phyloP scores from a whole-genome alignment of 257 asterid species.

The Nicotiana noctiflora region DNA sequence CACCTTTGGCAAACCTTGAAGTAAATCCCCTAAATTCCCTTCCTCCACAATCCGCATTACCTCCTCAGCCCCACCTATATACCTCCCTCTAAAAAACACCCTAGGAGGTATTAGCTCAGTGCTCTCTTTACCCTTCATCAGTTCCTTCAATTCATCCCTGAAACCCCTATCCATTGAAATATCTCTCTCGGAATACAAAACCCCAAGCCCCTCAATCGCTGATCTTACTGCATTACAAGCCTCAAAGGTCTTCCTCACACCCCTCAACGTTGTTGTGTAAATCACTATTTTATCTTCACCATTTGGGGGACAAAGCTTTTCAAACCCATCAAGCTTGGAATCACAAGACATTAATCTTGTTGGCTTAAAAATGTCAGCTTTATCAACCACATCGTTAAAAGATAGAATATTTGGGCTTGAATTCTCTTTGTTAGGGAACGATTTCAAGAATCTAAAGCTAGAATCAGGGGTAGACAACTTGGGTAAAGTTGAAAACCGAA shows the following conservation, averaged over 20 bases:
- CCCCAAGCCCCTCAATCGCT: constrained; percentile 49
- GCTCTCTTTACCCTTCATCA: constrained; percentile 44
- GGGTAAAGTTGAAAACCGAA: constrained; percentile 35
- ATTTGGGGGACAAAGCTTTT: constrained; percentile 58
- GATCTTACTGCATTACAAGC: constrained; percentile 77
- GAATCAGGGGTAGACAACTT: constrained; percentile 7
- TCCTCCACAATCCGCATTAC: constrained; percentile 63
- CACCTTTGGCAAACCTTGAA: constrained; percentile 50
- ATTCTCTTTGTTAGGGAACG: constrained; percentile 19
- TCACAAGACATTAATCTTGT: not conserved
- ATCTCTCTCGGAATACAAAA: constrained; percentile 62
- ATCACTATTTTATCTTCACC: constrained; percentile 69
- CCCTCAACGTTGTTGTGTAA: constrained; percentile 79
- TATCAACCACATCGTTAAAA: constrained; percentile 3
- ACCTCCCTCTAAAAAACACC: constrained; percentile 68
- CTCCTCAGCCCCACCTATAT: constrained; percentile 76
- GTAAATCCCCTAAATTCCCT: constrained; percentile 45
- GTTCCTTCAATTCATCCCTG: constrained; percentile 54
- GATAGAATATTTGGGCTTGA: constrained; percentile 23
- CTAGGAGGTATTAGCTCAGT: constrained; percentile 58
- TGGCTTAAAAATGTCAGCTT: constrained; percentile 16
- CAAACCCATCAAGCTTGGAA: constrained; percentile 31
- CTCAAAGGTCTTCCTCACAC: constrained; percentile 81
- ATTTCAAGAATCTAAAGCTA: constrained; percentile 36
- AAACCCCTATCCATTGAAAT: constrained; percentile 82